Evolutionary conservation across 139 green algal species (phyloP).

Genomic region (Chlamydomonas sphaeroides): DNA sequence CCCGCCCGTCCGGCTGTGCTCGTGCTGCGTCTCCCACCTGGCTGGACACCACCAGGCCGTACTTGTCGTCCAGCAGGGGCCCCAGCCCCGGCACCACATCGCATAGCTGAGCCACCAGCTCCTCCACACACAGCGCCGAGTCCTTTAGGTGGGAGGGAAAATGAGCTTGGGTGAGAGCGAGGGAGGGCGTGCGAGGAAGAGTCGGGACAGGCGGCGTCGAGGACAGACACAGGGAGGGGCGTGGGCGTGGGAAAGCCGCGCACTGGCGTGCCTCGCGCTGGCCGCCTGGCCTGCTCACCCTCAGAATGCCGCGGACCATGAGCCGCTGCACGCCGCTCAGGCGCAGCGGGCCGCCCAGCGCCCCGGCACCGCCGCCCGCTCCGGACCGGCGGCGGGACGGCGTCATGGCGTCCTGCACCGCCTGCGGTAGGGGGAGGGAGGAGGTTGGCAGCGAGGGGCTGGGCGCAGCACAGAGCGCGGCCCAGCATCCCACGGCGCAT

Average conservation of each 20-base stretch:
- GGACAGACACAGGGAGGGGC: no score
- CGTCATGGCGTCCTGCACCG: conserved; percentile 21
- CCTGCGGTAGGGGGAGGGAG: no score
- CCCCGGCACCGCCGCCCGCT: conserved; percentile 4
- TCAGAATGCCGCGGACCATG: conserved; percentile 50
- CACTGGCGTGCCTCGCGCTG: no score
- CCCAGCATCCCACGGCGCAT: no score
- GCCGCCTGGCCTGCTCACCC: not conserved
- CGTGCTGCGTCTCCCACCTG: conserved; percentile 58
- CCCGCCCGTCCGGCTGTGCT: not conserved
- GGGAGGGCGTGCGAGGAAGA: no score
- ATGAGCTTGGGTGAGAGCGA: no score
- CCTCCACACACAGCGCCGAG: conserved; percentile 18
- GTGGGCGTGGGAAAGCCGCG: not conserved
- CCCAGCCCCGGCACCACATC: conserved; percentile 49
- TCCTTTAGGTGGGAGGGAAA: conserved; percentile 24
- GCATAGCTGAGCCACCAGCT: conserved; percentile 26
- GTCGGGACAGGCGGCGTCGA: no score
- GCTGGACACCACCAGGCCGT: conserved; percentile 74
- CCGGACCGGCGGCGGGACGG: no score
- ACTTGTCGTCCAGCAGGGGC: conserved; percentile 76
- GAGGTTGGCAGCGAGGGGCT: no score
- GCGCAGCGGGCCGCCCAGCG: conserved; percentile 65
- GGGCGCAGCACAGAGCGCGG: no score
- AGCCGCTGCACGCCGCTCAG: conserved; percentile 55